Conservation (phyloP, 306 rosid species). For the Hylodesmum podocarpum region DNA sequence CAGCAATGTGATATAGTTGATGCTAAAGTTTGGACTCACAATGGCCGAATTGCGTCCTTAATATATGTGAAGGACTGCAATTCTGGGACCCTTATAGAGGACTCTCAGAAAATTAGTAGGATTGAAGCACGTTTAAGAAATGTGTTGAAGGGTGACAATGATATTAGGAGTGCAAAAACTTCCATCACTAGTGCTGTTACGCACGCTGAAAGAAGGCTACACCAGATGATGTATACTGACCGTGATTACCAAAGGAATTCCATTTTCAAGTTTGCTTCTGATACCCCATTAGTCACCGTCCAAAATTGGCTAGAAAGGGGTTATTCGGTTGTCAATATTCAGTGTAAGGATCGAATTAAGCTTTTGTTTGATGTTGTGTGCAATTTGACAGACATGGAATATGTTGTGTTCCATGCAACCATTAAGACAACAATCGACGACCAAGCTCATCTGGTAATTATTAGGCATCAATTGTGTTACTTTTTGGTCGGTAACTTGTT, state of each 20-base stretch:
- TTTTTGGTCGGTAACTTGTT: background rate
- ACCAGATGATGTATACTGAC: conserved; percentile 91
- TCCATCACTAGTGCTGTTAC: conserved; percentile 57
- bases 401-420: conserved; percentile 91
- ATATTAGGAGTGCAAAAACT: conserved; percentile 70
- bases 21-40: conserved; percentile 95
- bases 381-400: conserved; percentile 91
- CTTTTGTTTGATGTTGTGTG: conserved; percentile 89
- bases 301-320: conserved; percentile 89
- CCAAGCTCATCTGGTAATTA: conserved; percentile 64
- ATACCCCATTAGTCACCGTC: conserved; percentile 62
- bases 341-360: conserved; percentile 80
- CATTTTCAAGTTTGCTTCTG: conserved; percentile 43
- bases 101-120: conserved; percentile 49
- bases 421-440: conserved; percentile 63
- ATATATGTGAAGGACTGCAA: conserved; percentile 62
- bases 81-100: conserved; percentile 63
- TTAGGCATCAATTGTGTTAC: background rate
- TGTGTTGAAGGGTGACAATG: conserved; percentile 82
- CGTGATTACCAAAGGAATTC: conserved; percentile 85
- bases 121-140: conserved; percentile 78
- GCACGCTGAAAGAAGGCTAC: conserved; percentile 83
- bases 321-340: conserved; percentile 82
- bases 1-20: conserved; percentile 82
- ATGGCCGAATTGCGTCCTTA: conserved; percentile 76